Percentiles rank a stretch among this genome's conserved stretches.
Evolutionary conservation across 805 yeast species (phyloP).

Genomic region (Saturnispora diversa): DNA sequence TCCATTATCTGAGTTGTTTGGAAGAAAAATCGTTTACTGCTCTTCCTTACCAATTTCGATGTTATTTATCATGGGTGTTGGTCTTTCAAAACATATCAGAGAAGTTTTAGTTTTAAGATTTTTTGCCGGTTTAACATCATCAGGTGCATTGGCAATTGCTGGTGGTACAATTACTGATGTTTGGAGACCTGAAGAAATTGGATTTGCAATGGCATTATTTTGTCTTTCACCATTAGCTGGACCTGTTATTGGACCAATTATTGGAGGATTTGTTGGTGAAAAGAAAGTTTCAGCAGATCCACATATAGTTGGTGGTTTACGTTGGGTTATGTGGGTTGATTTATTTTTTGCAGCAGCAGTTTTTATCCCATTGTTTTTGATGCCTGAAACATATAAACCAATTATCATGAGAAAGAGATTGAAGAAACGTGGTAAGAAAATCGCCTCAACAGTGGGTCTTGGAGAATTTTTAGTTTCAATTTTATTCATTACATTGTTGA

Average conservation of each 20-base stretch:
- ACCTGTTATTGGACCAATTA: constrained; percentile 68
- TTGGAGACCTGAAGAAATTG: constrained; percentile 58
- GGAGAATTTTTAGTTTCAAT: constrained; percentile 37
- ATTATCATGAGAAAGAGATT: constrained; percentile 55
- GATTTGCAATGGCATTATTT: constrained; percentile 70
- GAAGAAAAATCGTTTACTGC: constrained; percentile 55
- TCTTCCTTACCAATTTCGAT: constrained; percentile 56
- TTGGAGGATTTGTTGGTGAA: constrained; percentile 64
- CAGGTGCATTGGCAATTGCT: constrained; percentile 77
- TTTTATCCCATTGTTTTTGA: constrained; percentile 36
- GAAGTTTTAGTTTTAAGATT: constrained; percentile 61
- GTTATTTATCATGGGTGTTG: constrained; percentile 70
- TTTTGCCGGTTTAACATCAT: constrained; percentile 66
- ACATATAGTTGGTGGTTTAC: constrained; percentile 40
- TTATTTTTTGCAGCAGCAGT: constrained; percentile 58
- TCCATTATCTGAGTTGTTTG: constrained; percentile 62
- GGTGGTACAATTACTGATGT: constrained; percentile 79
- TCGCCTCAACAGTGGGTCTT: constrained; percentile 32
- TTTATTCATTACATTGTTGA: constrained; percentile 43
- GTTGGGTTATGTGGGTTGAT: constrained; percentile 67
- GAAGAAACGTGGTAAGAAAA: constrained; percentile 45
- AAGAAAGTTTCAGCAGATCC: constrained; percentile 27
- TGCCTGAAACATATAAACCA: constrained; percentile 71
- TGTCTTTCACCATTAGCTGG: constrained; percentile 76
- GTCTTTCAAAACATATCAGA: constrained; percentile 52